Evolutionary conservation across 2,329 filamentous ascomycete species (phyloP).

Genomic region (Colletotrichum noveboracense): DNA sequence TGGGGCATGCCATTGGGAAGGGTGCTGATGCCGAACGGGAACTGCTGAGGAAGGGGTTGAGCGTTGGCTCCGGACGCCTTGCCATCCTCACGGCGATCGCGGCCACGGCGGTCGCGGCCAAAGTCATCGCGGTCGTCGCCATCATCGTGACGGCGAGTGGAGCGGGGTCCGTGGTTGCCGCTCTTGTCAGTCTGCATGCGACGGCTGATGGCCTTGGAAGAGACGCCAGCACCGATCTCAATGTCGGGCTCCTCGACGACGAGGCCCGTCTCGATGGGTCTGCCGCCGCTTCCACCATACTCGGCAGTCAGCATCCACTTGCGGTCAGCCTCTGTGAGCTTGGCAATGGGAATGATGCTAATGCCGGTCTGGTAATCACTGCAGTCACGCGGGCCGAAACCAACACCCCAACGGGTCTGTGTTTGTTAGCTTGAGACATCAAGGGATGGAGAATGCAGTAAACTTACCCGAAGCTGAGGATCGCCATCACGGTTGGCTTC

Average conservation of each 20-base stretch:
- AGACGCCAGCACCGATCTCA: constrained; percentile 96
- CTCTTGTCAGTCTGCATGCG: constrained; percentile 74
- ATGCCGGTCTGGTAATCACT: constrained; percentile 93
- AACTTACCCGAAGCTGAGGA: constrained; percentile 73
- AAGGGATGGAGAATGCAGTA: neutral
- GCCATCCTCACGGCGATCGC: constrained; percentile 29
- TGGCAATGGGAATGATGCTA: constrained; percentile 90
- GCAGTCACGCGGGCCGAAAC: constrained; percentile 95
- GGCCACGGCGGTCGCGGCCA: constrained; percentile 35
- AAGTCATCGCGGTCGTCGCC: constrained; percentile 36
- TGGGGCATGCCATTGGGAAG: constrained; percentile 48
- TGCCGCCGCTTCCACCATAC: constrained; percentile 89
- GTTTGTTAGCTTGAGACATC: neutral
- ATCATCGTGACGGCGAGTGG: constrained; percentile 45
- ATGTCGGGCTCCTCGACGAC: constrained; percentile 98
- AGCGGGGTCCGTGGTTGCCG: constrained; percentile 69
- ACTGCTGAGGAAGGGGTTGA: constrained; percentile 30
- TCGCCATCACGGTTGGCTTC: constrained; percentile 77
- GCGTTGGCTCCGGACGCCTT: constrained; percentile 24
- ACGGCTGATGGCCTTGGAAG: constrained; percentile 82
- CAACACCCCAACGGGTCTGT: constrained; percentile 95
- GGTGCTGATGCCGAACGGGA: constrained; percentile 45
- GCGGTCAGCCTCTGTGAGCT: constrained; percentile 92
- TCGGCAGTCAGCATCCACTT: constrained; percentile 98
- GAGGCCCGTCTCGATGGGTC: constrained; percentile 79